Conservation (phyloP, 2,329 filamentous ascomycete species). For the Dothidotthia symphoricarpi region DNA sequence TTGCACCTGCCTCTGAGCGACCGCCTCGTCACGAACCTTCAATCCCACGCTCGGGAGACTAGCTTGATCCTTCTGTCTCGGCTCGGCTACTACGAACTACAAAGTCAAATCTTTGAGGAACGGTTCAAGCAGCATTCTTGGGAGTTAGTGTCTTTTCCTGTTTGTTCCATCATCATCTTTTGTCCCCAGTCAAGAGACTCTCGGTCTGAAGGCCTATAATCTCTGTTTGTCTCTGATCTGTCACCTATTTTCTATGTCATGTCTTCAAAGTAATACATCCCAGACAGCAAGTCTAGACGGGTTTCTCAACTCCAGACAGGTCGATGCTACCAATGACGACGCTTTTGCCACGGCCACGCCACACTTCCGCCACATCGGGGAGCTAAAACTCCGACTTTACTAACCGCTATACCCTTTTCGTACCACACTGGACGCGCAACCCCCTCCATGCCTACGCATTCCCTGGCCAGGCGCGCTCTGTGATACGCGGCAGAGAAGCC, state of each 20-base stretch:
- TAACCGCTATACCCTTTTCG: slow-evolving; percentile 10
- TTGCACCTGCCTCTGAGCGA: slow-evolving; percentile 10
- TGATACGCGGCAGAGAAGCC: slow-evolving; percentile 18
- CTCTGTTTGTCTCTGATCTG: no score
- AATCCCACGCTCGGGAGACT: no score
- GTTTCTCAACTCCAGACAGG: slow-evolving; percentile 3
- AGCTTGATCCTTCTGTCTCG: slow-evolving; percentile 2
- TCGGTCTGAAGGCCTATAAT: no score
- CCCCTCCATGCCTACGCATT: slow-evolving; percentile 19
- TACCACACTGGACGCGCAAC: slow-evolving; percentile 26
- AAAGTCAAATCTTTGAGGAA: no score
- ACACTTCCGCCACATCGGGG: slow-evolving; percentile 24
- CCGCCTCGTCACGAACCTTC: slow-evolving; percentile 12
- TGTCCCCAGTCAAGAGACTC: no score
- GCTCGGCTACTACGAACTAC: no score
- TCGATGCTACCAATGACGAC: no score
- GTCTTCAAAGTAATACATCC: no score
- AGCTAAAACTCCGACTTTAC: slow-evolving; percentile 11
- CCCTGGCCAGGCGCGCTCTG: slow-evolving; percentile 12
- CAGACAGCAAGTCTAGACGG: not conserved
- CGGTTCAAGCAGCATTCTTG: no score
- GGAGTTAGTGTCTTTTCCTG: no score
- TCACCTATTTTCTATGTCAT: no score
- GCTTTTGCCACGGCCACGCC: slow-evolving; percentile 14
- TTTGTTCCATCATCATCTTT: no score